phyloP scores from a whole-genome alignment of 371 early-diverging fungal genomes.

The Zancudomyces culisetae region DNA sequence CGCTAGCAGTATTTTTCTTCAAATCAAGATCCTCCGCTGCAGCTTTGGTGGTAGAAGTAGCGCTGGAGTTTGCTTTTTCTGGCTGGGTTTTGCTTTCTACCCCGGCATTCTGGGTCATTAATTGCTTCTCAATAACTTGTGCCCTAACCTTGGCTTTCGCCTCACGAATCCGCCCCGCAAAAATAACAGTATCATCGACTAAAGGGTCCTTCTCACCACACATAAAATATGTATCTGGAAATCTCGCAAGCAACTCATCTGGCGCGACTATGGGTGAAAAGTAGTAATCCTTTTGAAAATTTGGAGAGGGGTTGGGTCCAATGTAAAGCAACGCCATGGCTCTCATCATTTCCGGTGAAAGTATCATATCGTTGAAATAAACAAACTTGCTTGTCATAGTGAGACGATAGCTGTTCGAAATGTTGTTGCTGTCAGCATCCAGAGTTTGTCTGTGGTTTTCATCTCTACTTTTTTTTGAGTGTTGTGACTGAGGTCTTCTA shows the following conservation, averaged over 20 bases:
- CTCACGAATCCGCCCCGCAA: conserved; percentile 70
- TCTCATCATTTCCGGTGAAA: conserved; percentile 67
- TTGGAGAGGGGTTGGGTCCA: conserved; percentile 55
- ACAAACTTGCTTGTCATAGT: conserved; percentile 74
- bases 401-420: conserved; percentile 15
- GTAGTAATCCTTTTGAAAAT: conserved; percentile 62
- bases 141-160: conserved; percentile 29
- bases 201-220: conserved; percentile 92
- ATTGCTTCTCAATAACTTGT: not conserved
- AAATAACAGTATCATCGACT: conserved; percentile 85
- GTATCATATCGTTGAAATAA: conserved; percentile 64
- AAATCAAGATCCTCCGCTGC: not conserved
- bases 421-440: not conserved
- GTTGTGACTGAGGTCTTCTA: not conserved
- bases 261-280: conserved; percentile 81
- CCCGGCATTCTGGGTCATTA: not conserved
- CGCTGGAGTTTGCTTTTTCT: not conserved
- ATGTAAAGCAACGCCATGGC: conserved; percentile 87
- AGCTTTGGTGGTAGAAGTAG: not conserved
- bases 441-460: conserved; percentile 1
- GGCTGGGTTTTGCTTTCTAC: no score
- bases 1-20: not conserved
- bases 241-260: conserved; percentile 62
- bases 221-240: conserved; percentile 75
- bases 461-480: not conserved